Evolutionary conservation across 108 stramenopile species (phyloP), one percentile per base, ranked within the genome.

Genomic region (Cylindrotheca closterium): DNA sequence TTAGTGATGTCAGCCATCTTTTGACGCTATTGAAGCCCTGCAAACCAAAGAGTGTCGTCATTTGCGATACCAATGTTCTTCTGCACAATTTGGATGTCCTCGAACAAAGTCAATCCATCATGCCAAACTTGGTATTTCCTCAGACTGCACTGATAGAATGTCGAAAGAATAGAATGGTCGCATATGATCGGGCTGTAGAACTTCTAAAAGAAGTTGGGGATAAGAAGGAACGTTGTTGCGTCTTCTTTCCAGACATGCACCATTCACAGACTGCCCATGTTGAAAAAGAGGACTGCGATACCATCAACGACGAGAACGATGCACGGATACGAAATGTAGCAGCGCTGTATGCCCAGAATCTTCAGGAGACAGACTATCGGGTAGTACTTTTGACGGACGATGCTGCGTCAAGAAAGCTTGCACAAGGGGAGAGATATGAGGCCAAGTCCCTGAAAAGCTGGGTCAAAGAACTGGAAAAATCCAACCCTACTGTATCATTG

Each of bases 1-100:
- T 93, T 63, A 79, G 70, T 19, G 59, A 65, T 58, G 71, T 64
- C 23, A 25, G 49, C 27, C 65, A 83, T 33, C 67, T 92, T 0
- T 23, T 74, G 27, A 55, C 68, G 34, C 21, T 83, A 22, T 68
- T 55, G 1, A 66, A 34, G 47, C 51, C 45, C 25, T 50, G 56
- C 19, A 32, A 48, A 59, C 51, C 31, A n/a, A 73, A 67, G 10
- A 64, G 55, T 1, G 25, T 94, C 25, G 86, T 82, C 3, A 74
- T 94, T 48, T 80, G 82, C 26, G 93, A 94, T 52, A 84, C 93
- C 42, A 94, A 94, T 60, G 86, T 94, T 7, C 62, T 94, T 32
- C 57, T 94, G 56, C 93, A 94, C 72, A 87, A 94, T 45, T 62
- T 91, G 53, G 93, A 94, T 71, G 84, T 94, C 1, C 60, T 94